These are phyloP conservation scores for Metschnikowia similis DNA, from an alignment of 805 yeast genomes.

Conservation along the genomic window DNA sequence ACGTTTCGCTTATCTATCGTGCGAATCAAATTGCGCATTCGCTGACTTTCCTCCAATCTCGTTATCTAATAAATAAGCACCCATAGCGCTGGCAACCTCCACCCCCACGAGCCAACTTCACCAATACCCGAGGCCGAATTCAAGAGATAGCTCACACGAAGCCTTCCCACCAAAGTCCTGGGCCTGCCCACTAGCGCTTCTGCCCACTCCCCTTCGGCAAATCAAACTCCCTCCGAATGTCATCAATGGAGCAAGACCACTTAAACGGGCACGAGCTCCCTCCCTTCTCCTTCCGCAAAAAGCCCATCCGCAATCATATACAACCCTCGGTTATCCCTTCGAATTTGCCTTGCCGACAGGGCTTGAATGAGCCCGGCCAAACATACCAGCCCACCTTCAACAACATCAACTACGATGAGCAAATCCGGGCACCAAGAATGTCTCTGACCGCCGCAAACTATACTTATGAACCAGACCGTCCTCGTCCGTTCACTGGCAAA, in stretches of 20 bases:
- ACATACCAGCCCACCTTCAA: conserved; percentile 13
- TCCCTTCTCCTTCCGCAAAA: conserved; percentile 17
- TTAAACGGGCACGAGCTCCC: conserved; percentile 13
- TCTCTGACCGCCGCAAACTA: conserved; percentile 27
- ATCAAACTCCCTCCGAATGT: background rate
- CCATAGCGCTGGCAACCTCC: background rate
- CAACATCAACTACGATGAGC: conserved; percentile 46
- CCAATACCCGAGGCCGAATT: too few species aligned
- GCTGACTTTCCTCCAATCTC: conserved; percentile 3
- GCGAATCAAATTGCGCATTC: conserved; percentile 2
- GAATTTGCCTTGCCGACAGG: conserved; percentile 5
- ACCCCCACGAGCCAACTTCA: background rate
- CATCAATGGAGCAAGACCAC: background rate
- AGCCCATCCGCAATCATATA: conserved; percentile 13
- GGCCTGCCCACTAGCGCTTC: background rate
- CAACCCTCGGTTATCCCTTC: conserved; percentile 12
- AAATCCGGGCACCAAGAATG: conserved; percentile 54
- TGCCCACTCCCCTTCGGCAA: background rate
- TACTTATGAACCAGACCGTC: conserved; percentile 20
- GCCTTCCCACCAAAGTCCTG: background rate
- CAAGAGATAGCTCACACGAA: too few species aligned
- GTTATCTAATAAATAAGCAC: conserved; percentile 2
- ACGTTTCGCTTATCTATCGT: background rate
- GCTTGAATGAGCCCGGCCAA: background rate
- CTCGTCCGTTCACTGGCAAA: conserved; percentile 13